Evolutionary conservation across 257 asterid genomes (phyloP).

Genomic region (Coffea canephora): DNA sequence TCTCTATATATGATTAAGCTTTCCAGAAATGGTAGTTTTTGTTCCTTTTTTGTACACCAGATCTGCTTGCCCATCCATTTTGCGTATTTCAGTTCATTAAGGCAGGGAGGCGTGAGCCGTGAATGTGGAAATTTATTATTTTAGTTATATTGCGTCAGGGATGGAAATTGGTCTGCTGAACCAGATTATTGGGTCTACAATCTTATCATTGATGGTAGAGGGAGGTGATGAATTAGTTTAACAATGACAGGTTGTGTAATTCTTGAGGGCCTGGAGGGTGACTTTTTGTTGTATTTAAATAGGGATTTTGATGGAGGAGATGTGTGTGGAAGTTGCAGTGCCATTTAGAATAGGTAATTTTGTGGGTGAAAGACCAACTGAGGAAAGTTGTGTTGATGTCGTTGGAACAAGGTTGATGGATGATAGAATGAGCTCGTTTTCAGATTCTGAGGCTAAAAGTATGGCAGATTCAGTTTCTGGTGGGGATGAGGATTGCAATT

Average conservation of each 20-base stretch:
- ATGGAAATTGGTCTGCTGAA: slow-evolving; percentile 39
- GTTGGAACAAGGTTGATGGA: slow-evolving; percentile 41
- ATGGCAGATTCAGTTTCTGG: slow-evolving; percentile 31
- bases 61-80: slow-evolving; percentile 37
- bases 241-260: slow-evolving; percentile 56
- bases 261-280: slow-evolving; percentile 42
- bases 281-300: slow-evolving; percentile 34
- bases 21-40: slow-evolving; percentile 37
- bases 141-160: slow-evolving; percentile 24
- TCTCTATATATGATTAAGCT: slow-evolving; percentile 24
- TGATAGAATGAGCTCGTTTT: slow-evolving; percentile 30
- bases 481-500: slow-evolving; percentile 25
- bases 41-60: slow-evolving; percentile 41
- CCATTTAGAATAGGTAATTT: slow-evolving; percentile 59
- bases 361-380: slow-evolving; percentile 30
- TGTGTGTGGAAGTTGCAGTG: slow-evolving; percentile 46
- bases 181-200: slow-evolving; percentile 13
- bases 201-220: slow-evolving; percentile 31
- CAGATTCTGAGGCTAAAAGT: slow-evolving; percentile 33
- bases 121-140: slow-evolving; percentile 22
- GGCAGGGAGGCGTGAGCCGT: slow-evolving; percentile 22
- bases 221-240: slow-evolving; percentile 36
- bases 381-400: slow-evolving; percentile 41
- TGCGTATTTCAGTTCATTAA: slow-evolving; percentile 17
- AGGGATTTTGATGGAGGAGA: slow-evolving; percentile 57